phyloP scores from a whole-genome alignment of 805 yeast species.

The Candida jianshihensis region DNA sequence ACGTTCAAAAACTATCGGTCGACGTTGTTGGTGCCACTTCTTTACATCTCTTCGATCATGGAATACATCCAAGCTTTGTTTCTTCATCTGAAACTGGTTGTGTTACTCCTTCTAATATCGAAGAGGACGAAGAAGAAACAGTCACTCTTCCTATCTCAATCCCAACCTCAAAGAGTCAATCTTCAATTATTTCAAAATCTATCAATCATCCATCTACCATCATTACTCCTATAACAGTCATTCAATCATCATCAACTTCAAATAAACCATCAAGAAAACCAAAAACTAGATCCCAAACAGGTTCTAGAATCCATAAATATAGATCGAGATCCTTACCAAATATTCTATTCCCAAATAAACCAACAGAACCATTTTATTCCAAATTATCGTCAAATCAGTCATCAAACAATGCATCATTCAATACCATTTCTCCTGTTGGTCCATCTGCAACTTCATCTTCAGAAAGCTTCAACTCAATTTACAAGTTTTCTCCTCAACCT shows the following conservation, averaged over 20 bases:
- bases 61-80: slow-evolving; percentile 8
- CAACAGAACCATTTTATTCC: slow-evolving; percentile 1
- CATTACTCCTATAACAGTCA: slow-evolving; percentile 2
- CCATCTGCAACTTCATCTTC: slow-evolving; percentile 2
- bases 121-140: not conserved
- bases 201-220: slow-evolving; percentile 5
- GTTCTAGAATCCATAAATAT: slow-evolving; percentile 16
- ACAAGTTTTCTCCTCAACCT: slow-evolving; percentile 24
- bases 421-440: not conserved
- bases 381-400: slow-evolving; percentile 13
- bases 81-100: slow-evolving; percentile 11
- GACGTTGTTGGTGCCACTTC: slow-evolving; percentile 6
- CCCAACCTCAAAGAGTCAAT: slow-evolving; percentile 3
- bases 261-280: slow-evolving; percentile 5
- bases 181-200: slow-evolving; percentile 3
- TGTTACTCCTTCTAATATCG: slow-evolving; percentile 2
- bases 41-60: slow-evolving; percentile 3
- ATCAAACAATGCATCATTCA: not conserved
- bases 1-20: slow-evolving; percentile 6
- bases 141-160: not conserved
- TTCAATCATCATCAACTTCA: slow-evolving; percentile 2
- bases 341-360: slow-evolving; percentile 10
- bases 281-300: slow-evolving; percentile 1
- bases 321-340: slow-evolving; percentile 24
- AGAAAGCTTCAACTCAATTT: not conserved